Base-by-base conservation (phyloP, 2,329 filamentous ascomycete genomes). In the Penicillium sp. region DNA sequence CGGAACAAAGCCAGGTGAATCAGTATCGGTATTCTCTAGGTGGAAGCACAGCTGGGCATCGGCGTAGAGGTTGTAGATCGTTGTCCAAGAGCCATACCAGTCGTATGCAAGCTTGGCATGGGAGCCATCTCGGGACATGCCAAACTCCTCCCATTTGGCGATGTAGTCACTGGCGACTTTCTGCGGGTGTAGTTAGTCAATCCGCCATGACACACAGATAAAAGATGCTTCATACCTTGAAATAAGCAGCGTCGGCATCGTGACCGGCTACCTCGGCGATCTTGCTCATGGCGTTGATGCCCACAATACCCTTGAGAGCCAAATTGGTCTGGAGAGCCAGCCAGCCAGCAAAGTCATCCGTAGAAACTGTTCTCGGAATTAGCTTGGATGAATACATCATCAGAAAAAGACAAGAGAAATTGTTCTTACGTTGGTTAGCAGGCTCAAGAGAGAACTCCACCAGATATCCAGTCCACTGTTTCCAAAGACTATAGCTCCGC, bases 21-120 rank as follows among this genome's bases (percentile, higher is more conserved):
- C 58, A 18, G 41, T 52, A 35, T 75, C 68, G 4, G 78, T 77
- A 54, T 75, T 74, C 27, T 79, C 77, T 29, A 84, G 79, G 65
- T 92, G 89, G 78, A 94, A 94, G 75, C 90, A 94, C 34, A 94
- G 82, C 23, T 93, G 79, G 29, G 84, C 84, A 74, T 95, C 90
- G 15, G 87, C 85, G 74, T 90, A 96, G 27, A 95, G 80, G 68
- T 91, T 93, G 78, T 96, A 96, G 35, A 95, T 80, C 0, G 88
- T 91, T 7, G 89, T 91, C 88, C 89, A 92, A 48, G 87, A 90
- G 15, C 88, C 88, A 61, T 88, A 88, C 79, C 87, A 86, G 67
- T 90, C 82, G 74, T 96, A 96, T 12, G 87, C 84, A 10, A 96
- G 80, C 62, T 90, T 92, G 23, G 89, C 86, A 70, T 93, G 89